Percentiles rank a stretch among this genome's conserved stretches.
Evolutionary conservation across 176 grass and related monocot genomes (phyloP).

Genomic region (Ensete glaucum): DNA sequence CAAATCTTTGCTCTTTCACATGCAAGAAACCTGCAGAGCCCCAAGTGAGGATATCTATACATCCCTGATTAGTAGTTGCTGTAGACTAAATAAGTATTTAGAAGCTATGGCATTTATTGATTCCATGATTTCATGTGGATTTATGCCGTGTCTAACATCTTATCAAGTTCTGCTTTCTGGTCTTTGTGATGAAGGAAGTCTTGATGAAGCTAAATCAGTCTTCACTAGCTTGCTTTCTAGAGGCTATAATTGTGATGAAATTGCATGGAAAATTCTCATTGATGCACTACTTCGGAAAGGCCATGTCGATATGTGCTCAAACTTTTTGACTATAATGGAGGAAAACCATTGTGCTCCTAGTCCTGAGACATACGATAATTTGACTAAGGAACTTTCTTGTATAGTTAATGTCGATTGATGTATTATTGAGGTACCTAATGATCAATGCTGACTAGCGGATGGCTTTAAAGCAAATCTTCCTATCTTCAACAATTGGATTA

Average conservation of each 20-base stretch:
- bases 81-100: constrained; percentile 44
- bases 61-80: constrained; percentile 57
- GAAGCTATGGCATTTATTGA: constrained; percentile 69
- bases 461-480: not conserved
- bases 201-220: constrained; percentile 44
- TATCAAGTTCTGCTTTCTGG: constrained; percentile 63
- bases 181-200: constrained; percentile 58
- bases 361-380: constrained; percentile 36
- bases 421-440: not conserved
- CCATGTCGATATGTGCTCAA: constrained; percentile 38
- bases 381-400: constrained; percentile 27
- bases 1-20: constrained; percentile 40
- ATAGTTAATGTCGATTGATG: not conserved
- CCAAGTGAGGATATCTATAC: constrained; percentile 61
- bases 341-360: constrained; percentile 39
- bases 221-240: constrained; percentile 51
- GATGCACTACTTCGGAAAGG: constrained; percentile 55
- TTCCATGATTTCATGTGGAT: constrained; percentile 50
- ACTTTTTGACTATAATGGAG: constrained; percentile 55
- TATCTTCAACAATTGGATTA: not conserved
- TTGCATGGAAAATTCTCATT: constrained; percentile 81
- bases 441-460: not conserved
- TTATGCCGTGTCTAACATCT: constrained; percentile 52
- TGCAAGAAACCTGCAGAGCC: constrained; percentile 38
- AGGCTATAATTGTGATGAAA: constrained; percentile 73